Conservation (phyloP, 352 stramenopile species). For the Pythium guiyangense region DNA sequence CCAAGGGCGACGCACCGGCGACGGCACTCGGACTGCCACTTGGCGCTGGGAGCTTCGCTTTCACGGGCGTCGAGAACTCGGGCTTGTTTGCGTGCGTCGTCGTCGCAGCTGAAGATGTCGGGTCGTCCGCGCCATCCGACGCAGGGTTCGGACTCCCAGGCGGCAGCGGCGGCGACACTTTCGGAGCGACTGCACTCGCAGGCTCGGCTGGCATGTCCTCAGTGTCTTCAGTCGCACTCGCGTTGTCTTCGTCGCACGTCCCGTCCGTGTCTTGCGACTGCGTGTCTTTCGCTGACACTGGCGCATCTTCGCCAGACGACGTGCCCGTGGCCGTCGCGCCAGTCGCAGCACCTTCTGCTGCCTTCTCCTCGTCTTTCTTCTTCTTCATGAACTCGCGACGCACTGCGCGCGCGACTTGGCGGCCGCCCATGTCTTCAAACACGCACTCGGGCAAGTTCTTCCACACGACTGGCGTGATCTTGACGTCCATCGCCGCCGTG, state of each 20-base stretch:
- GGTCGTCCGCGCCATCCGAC: constrained; percentile 19
- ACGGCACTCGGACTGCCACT: background rate
- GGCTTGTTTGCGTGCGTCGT: constrained; percentile 29
- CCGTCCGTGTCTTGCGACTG: constrained; percentile 58
- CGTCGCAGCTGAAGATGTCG: constrained; percentile 6
- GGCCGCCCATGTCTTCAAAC: constrained; percentile 85
- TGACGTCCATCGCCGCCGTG: constrained; percentile 80
- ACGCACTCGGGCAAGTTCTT: constrained; percentile 81
- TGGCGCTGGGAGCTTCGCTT: background rate
- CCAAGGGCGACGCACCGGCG: constrained; percentile 7
- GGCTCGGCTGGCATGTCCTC: background rate
- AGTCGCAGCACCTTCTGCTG: constrained; percentile 33
- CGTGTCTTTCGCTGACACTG: constrained; percentile 28
- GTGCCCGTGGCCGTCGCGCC: constrained; percentile 18
- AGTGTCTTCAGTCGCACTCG: constrained; percentile 43
- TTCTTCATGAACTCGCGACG: constrained; percentile 81
- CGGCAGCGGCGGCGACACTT: background rate
- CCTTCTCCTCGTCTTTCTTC: constrained; percentile 85
- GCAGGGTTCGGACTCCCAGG: constrained; percentile 38
- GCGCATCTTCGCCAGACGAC: constrained; percentile 40
- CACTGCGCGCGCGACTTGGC: constrained; percentile 40
- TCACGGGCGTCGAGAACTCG: constrained; percentile 11
- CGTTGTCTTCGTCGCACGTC: constrained; percentile 32
- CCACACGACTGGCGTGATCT: constrained; percentile 82
- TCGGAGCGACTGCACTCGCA: background rate